Conservation (phyloP, 2,329 filamentous ascomycete species). For the Penicillium sclerotiorum region DNA sequence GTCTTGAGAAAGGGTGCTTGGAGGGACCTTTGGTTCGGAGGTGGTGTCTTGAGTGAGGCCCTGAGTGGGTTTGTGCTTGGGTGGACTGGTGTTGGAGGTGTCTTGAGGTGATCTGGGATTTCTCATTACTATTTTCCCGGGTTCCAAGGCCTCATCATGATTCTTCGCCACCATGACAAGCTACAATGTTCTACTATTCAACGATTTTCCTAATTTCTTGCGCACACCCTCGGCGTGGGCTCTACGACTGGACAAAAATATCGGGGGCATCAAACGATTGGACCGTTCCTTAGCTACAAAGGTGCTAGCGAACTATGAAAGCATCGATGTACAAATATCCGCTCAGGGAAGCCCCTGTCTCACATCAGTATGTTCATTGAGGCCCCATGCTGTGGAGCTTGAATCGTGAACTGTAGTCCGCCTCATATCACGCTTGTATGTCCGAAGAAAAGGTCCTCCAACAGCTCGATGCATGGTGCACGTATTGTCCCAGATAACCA, state of each 20-base stretch:
- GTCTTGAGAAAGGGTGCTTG: constrained; percentile 44
- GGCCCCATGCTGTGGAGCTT: constrained; percentile 44
- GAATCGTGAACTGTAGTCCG: constrained; percentile 59
- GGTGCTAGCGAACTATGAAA: not conserved
- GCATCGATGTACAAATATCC: not conserved
- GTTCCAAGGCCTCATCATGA: too few species aligned
- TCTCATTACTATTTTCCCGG: too few species aligned
- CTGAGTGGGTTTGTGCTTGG: constrained; percentile 52
- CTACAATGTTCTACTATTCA: too few species aligned
- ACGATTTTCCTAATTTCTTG: too few species aligned
- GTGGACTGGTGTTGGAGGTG: constrained; percentile 52
- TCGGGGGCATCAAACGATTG: too few species aligned
- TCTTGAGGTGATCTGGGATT: constrained; percentile 51
- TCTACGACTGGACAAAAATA: too few species aligned
- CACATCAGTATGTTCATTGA: constrained; percentile 40
- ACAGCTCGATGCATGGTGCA: constrained; percentile 58
- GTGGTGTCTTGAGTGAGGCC: constrained; percentile 49
- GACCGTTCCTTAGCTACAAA: too few species aligned
- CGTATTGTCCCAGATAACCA: constrained; percentile 63
- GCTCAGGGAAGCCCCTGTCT: constrained; percentile 27
- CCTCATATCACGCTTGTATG: constrained; percentile 56
- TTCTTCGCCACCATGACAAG: too few species aligned
- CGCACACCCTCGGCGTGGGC: too few species aligned
- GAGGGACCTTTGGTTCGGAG: constrained; percentile 53
- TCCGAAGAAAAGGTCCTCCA: constrained; percentile 51